Base-by-base conservation (phyloP, 768 basidiomycete genomes). In the Podaxis mareebaensis region DNA sequence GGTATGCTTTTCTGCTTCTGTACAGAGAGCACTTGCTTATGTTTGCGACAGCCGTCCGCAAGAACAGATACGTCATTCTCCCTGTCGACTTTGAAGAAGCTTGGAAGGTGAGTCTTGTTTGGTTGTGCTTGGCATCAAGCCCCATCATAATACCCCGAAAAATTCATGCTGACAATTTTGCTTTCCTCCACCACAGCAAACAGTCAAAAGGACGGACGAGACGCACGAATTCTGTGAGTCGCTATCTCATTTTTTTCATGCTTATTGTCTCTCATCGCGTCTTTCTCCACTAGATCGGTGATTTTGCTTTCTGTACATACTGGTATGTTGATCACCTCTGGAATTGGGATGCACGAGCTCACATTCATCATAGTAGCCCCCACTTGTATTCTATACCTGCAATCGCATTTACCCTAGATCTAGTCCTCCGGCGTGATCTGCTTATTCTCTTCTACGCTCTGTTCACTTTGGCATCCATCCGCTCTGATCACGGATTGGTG, bases 1-100 rank as follows among this genome's bases (percentile, higher is more conserved):
- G 96, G 96, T 89, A 72, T n/a, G 3, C 22, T 26, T 49, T 53
- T 10, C 40, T 10, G 24, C 22, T 24, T 40, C 36, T 49, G 39
- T 51, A 26, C 17, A 39, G 33, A 42, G 13, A 13, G 38, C 40
- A 8, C 24, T 42, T 8, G 22, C 38, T 62, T 5, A 20, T 65
- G 30, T 46, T 24, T 49, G 22, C 57, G 11, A 53, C 67, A 95
- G 96, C 96, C 67, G 96, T 99, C 15, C 90, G 96, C 63, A 98
- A 98, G 81, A 98, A 99, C 76, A 91, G 96, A 71, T 99, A 99
- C 78, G 87, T 99, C 52, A 96, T 99, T 72, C 80, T 99, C 22
- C 96, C 97, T 0, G 86, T 91, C 13, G 97, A 99, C 83, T 99
- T 99, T 70, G 97, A 99, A 74, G 96, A 99, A 76, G 95, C 95